A percentile compares a stretch with the other conserved stretches of the same genome.
These are phyloP conservation scores for Liriodendron chinense DNA, from an alignment of 164 flowering plant species.

Conservation along the genomic window DNA sequence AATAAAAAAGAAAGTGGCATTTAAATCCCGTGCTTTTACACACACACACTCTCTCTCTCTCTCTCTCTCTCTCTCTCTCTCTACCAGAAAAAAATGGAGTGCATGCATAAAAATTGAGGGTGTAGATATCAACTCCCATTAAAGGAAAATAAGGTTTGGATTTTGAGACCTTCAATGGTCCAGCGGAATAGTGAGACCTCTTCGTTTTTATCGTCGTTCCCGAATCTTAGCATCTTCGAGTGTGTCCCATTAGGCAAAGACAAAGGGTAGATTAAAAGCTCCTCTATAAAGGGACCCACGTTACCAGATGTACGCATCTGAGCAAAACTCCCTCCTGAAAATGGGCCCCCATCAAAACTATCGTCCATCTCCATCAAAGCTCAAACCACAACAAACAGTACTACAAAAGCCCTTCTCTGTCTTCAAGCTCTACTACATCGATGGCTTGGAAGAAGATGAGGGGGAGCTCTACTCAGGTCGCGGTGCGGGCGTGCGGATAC, in stretches of 20 bases:
- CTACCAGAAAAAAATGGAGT: background rate
- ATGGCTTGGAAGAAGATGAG: no score
- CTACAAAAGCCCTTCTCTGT: background rate
- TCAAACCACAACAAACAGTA: background rate
- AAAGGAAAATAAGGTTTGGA: background rate
- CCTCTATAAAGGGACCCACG: slow-evolving; percentile 17
- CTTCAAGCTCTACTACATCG: slow-evolving; percentile 5
- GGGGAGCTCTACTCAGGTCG: no score
- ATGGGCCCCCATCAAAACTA: slow-evolving; percentile 21
- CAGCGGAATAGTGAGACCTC: slow-evolving; percentile 19
- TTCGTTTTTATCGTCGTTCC: slow-evolving; percentile 17
- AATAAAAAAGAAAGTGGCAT: background rate
- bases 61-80: no score
- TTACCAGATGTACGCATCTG: slow-evolving; percentile 40
- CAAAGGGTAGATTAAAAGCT: slow-evolving; percentile 17
- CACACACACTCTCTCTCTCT: no score
- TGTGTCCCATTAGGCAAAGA: slow-evolving; percentile 26
- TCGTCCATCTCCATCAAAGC: slow-evolving; percentile 38
- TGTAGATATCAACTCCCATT: background rate
- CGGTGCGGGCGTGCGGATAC: no score
- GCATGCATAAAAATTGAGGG: background rate
- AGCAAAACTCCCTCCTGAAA: slow-evolving; percentile 31
- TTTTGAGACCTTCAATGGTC: slow-evolving; percentile 39
- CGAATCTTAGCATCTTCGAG: slow-evolving; percentile 62
- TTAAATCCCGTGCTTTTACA: background rate